phyloP scores from a whole-genome alignment of 2,329 filamentous ascomycete genomes.

The Periconia macrospinosa region DNA sequence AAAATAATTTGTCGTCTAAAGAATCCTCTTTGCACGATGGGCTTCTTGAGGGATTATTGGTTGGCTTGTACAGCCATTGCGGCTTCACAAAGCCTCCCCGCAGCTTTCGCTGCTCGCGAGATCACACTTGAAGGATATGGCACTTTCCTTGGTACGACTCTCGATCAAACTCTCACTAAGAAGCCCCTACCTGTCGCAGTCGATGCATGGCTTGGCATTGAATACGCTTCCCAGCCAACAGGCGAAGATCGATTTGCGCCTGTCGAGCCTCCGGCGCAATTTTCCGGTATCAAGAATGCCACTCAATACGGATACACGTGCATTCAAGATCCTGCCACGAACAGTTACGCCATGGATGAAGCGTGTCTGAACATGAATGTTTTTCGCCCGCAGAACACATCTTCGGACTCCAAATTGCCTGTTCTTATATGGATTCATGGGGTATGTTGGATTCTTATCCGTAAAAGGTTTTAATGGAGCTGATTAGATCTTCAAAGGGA shows the following conservation, averaged over 20 bases:
- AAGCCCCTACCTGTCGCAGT: conserved; percentile 38
- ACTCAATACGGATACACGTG: conserved; percentile 45
- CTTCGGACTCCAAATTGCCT: conserved; percentile 19
- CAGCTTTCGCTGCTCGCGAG: not conserved
- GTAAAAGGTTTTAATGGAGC: not conserved
- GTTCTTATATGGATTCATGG: conserved; percentile 37
- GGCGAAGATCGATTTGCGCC: conserved; percentile 45
- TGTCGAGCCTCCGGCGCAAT: conserved; percentile 40
- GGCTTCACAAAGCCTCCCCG: not conserved
- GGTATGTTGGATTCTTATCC: conserved; percentile 8
- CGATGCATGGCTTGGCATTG: conserved; percentile 53
- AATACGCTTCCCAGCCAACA: conserved; percentile 45
- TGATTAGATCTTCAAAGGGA: conserved; percentile 5
- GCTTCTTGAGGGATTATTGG: not conserved
- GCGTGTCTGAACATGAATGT: conserved; percentile 33
- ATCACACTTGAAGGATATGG: conserved; percentile 42
- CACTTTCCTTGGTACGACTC: conserved; percentile 39
- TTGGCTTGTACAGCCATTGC: not conserved
- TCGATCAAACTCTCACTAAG: conserved; percentile 42
- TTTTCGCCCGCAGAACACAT: conserved; percentile 19
- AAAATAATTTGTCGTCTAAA: too few relatives aligned
- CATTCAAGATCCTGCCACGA: conserved; percentile 45
- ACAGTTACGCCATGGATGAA: conserved; percentile 19
- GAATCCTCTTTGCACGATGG: not conserved
- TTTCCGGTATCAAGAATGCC: conserved; percentile 43